Evolutionary conservation across 2,329 filamentous ascomycete genomes (phyloP), one percentile per base, ranked within the genome.

Genomic region (Colletotrichum tropicicola): DNA sequence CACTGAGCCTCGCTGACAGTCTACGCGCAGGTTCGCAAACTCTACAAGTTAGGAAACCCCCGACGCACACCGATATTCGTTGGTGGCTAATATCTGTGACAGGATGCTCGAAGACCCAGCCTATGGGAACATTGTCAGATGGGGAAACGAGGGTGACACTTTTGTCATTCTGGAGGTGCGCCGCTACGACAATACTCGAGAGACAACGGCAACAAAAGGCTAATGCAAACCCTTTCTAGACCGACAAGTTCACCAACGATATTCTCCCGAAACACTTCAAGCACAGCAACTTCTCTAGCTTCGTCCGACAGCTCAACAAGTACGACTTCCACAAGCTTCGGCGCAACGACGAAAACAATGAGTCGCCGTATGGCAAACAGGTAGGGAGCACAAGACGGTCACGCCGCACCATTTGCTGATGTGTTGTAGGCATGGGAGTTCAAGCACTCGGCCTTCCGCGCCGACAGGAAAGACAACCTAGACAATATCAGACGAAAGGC

Each of bases 251-350:
- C 75, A 98, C 96, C 21, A 97, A 98, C 77, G 92, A 92, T 39
- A 97, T 99, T 72, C 88, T 99, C 15, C 96, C 96, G 3, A 98
- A 98, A 76, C 94, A 98, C 74, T 99, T 99, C 85, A 99, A 99
- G 80, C 96, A 98, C 80, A 97, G 93, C 86, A 98, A 98, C 78
- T 98, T 98, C 82, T 94, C 94, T 30, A 97, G 94, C 79, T 98
- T 98, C 75, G 94, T 98, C 63, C 91, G 94, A 51, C 94, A 98
- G 77, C 83, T 98, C 63, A 98, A 98, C 83, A 98, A 98, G 77
- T 98, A 97, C 78, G 94, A 97, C 75, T 99, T 99, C 72, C 96
- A 99, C 84, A 99, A 99, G 84, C 94, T 98, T 68, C 89, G 96
- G 69, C 92, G 94, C 73, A 97, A 93, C 70, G 93, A 97, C 74